Conservation (phyloP, 164 flowering plant genomes). For the Litsea cubeba region DNA sequence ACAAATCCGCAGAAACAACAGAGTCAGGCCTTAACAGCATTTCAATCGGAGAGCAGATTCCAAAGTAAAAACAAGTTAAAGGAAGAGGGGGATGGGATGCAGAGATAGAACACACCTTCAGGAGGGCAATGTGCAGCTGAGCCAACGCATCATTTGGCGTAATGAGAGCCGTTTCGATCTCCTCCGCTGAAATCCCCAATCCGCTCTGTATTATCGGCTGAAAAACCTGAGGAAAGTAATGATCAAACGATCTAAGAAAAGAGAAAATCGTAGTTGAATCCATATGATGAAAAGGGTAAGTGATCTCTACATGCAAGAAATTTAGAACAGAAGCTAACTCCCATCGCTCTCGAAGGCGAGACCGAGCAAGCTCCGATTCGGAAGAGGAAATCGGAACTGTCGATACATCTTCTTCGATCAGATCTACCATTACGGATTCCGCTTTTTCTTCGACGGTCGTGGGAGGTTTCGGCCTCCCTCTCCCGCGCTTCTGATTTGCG, state of each 20-base stretch:
- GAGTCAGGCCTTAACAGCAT: not conserved
- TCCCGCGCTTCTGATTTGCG: conserved; percentile 10
- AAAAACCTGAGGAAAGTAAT: conserved; percentile 50
- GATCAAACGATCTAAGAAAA: not conserved
- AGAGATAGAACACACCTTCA: conserved; percentile 40
- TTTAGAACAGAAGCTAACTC: conserved; percentile 87
- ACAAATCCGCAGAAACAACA: not conserved
- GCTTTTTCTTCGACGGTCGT: not conserved
- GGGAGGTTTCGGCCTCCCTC: not conserved
- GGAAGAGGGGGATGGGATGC: too few species aligned
- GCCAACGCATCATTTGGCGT: conserved; percentile 41
- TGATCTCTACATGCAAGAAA: conserved; percentile 48
- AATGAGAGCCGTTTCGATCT: conserved; percentile 67
- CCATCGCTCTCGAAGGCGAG: conserved; percentile 63
- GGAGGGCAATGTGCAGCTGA: conserved; percentile 53
- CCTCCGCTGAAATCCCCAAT: conserved; percentile 73
- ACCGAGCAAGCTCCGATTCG: conserved; percentile 22
- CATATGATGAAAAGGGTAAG: not conserved
- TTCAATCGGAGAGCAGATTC: not conserved
- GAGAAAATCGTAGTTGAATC: not conserved
- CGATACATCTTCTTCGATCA: not conserved
- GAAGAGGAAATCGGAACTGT: not conserved
- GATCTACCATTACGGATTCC: not conserved
- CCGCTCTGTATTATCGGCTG: conserved; percentile 44
- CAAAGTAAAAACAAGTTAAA: not conserved